Evolutionary conservation across 257 asterid species (phyloP).

Genomic region (Salvia rosmarinus): DNA sequence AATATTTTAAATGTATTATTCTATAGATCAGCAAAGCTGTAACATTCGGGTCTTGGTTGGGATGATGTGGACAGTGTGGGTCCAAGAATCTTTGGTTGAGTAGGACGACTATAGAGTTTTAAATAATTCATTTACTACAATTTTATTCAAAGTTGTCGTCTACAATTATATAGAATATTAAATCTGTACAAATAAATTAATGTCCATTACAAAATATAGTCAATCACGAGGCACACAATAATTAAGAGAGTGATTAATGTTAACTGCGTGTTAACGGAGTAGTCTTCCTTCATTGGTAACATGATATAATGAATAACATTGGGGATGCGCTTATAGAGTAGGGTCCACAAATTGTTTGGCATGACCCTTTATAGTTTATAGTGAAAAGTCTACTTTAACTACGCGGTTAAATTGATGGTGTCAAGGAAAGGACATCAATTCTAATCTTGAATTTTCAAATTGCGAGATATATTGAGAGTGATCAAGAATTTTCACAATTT

Average conservation of each 20-base stretch:
- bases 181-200: background rate
- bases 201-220: background rate
- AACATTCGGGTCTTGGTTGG: background rate
- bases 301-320: background rate
- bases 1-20: background rate
- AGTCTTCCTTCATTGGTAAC: background rate
- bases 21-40: background rate
- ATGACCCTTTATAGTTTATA: no score
- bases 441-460: no score
- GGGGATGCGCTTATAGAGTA: no score
- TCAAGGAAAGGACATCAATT: no score
- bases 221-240: background rate
- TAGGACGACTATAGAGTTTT: background rate
- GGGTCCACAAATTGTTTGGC: no score
- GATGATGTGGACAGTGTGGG: background rate
- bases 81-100: constrained; percentile 6
- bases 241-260: background rate
- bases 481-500: no score
- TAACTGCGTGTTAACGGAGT: background rate
- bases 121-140: background rate
- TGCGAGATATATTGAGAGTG: no score
- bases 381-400: background rate
- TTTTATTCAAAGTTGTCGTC: constrained; percentile 16
- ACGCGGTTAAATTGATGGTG: no score
- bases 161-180: background rate